Percentiles rank a stretch among this genome's conserved stretches.
Conservation (phyloP, 805 yeast genomes). For the Lipomyces yamanashiensis region DNA sequence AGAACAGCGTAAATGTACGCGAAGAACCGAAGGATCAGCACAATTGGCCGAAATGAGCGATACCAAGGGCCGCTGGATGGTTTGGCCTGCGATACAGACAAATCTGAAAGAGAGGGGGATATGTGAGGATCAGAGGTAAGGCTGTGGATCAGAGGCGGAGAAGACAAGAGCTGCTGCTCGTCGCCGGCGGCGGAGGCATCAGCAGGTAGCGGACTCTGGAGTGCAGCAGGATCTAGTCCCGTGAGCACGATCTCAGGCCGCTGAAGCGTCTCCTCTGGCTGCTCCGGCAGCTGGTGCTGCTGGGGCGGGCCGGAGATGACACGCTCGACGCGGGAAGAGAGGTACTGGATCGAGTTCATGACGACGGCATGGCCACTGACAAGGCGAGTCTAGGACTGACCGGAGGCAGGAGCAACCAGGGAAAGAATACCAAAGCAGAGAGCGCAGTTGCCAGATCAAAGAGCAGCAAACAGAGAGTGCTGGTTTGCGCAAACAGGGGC, state of each 20-base stretch:
- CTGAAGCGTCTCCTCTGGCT: background rate
- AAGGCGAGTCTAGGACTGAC: background rate
- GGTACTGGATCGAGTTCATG: conserved; percentile 36
- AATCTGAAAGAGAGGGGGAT: background rate
- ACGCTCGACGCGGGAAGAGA: conserved; percentile 37
- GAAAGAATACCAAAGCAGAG: background rate
- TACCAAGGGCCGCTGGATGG: conserved; percentile 5
- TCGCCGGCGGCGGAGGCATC: background rate
- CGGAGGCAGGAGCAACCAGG: too few species aligned
- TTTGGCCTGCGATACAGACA: background rate
- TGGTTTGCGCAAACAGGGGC: background rate
- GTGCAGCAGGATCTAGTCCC: conserved; percentile 6
- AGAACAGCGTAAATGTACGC: conserved; percentile 7
- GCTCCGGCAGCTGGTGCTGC: conserved; percentile 7
- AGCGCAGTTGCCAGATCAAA: background rate
- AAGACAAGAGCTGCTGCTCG: background rate
- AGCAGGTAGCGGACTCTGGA: conserved; percentile 4
- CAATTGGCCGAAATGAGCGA: conserved; percentile 14
- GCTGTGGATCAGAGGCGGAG: background rate
- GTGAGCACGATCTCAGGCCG: background rate
- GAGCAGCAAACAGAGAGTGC: background rate
- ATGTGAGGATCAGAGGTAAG: background rate
- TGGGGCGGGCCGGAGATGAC: conserved; percentile 29
- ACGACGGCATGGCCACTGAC: background rate
- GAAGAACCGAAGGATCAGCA: conserved; percentile 7